Conservation (phyloP, 2,329 filamentous ascomycete genomes). For the Cordyceps cicadae region DNA sequence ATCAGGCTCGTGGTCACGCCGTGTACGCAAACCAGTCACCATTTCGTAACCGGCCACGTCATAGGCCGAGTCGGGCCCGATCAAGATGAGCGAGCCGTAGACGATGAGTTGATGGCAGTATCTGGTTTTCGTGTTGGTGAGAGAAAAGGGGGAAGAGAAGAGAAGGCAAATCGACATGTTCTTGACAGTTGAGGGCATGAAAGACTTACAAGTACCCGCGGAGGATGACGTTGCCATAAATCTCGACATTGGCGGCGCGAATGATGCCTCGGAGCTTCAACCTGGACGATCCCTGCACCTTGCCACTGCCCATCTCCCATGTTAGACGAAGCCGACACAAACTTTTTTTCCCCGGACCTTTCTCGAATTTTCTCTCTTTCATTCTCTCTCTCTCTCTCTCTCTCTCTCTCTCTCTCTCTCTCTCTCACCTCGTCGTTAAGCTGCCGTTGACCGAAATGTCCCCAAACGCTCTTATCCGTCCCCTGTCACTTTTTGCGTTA, state of each 20-base stretch:
- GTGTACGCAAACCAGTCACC: slow-evolving; percentile 34
- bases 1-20: slow-evolving; percentile 32
- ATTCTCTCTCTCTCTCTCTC: slow-evolving; percentile 9
- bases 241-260: slow-evolving; percentile 35
- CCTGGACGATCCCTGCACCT: slow-evolving; percentile 40
- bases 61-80: slow-evolving; percentile 37
- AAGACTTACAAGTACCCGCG: slow-evolving; percentile 34
- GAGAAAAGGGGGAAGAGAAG: too few species aligned
- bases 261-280: slow-evolving; percentile 35
- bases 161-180: neutral
- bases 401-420: slow-evolving; percentile 1
- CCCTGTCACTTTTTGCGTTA: slow-evolving; percentile 20
- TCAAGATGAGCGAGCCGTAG: slow-evolving; percentile 38
- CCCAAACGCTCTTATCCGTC: slow-evolving; percentile 38
- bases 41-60: slow-evolving; percentile 34
- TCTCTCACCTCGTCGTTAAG: slow-evolving; percentile 28
- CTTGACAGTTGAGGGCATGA: too few species aligned
- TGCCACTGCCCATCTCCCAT: slow-evolving; percentile 25
- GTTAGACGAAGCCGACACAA: too few species aligned
- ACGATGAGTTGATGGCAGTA: slow-evolving; percentile 36
- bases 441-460: slow-evolving; percentile 35
- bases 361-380: too few species aligned
- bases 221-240: slow-evolving; percentile 39
- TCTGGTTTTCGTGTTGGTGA: slow-evolving; percentile 13
- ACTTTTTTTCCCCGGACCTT: too few species aligned